Conservation (phyloP, 805 yeast genomes). For the Kodamaea kakaduensis region DNA sequence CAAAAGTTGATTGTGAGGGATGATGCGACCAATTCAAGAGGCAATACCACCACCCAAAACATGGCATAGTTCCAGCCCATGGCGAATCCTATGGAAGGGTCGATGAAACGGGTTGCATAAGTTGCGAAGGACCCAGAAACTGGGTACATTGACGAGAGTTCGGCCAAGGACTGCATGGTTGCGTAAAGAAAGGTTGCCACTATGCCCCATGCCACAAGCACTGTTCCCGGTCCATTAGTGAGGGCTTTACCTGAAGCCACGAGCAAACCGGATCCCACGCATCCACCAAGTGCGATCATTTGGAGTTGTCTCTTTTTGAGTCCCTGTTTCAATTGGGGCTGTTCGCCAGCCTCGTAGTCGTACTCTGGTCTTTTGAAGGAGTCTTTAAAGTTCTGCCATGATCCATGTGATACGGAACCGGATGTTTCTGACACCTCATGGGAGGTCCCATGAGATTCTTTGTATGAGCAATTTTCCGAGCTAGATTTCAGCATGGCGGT, state of each 20-base stretch:
- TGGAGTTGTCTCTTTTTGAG: constrained; percentile 31
- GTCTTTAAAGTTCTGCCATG: constrained; percentile 25
- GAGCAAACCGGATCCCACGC: constrained; percentile 41
- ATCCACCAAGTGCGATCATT: constrained; percentile 41
- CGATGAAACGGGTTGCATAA: constrained; percentile 38
- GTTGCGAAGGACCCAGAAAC: constrained; percentile 41
- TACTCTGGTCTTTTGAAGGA: constrained; percentile 28
- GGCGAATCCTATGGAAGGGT: constrained; percentile 44
- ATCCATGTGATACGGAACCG: too few species aligned
- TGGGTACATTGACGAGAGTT: constrained; percentile 36
- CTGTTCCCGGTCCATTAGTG: constrained; percentile 28
- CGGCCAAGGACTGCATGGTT: constrained; percentile 42
- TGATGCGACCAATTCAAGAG: constrained; percentile 41
- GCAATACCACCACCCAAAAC: constrained; percentile 43
- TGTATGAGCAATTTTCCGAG: constrained; percentile 3
- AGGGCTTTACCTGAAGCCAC: constrained; percentile 39
- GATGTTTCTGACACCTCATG: too few species aligned
- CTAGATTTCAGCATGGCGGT: constrained; percentile 7
- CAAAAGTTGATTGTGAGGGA: constrained; percentile 40
- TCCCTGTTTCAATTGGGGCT: constrained; percentile 18
- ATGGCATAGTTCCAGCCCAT: constrained; percentile 43
- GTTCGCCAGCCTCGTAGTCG: constrained; percentile 11
- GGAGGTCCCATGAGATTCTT: constrained; percentile 2
- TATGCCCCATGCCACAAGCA: constrained; percentile 38
- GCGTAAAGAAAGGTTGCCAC: constrained; percentile 39